These are phyloP conservation scores for Lentinula guzmanii DNA, from an alignment of 768 basidiomycete species.

Conservation along the genomic window DNA sequence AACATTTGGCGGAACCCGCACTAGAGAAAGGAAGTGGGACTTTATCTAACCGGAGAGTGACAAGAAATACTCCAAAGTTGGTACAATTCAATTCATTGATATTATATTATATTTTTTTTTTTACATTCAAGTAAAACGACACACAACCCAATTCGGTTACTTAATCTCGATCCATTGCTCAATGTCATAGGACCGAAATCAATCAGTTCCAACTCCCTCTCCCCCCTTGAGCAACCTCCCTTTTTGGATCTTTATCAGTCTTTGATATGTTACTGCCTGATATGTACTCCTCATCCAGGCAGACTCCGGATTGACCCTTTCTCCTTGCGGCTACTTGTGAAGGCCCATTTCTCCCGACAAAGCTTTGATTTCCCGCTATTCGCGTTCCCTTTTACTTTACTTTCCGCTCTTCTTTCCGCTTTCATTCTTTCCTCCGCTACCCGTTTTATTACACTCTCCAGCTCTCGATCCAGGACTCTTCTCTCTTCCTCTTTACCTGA, in stretches of 20 bases:
- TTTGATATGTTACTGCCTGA: too few relatives aligned
- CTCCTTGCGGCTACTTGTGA: not conserved
- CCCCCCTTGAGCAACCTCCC: not conserved
- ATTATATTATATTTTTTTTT: not conserved
- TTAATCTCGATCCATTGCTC: not conserved
- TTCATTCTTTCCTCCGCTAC: not conserved
- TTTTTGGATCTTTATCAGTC: not conserved
- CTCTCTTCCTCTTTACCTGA: not conserved
- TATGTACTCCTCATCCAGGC: not conserved
- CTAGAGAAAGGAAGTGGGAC: not conserved
- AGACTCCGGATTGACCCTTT: not conserved
- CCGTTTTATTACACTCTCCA: not conserved
- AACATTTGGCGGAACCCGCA: slow-evolving; percentile 2
- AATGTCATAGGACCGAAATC: slow-evolving; percentile 3
- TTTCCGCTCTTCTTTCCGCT: not conserved
- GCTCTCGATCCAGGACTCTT: not conserved
- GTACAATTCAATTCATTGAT: not conserved
- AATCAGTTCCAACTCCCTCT: not conserved
- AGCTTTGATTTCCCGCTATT: not conserved
- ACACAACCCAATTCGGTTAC: not conserved
- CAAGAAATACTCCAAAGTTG: not conserved
- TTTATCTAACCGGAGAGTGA: slow-evolving; percentile 3
- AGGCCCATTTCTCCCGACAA: not conserved
- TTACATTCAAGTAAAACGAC: not conserved
- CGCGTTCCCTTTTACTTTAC: not conserved